A percentile compares a stretch with the other conserved stretches of the same genome.
Evolutionary conservation across 352 stramenopile species (phyloP).

Genomic region (Globisporangium lucens): DNA sequence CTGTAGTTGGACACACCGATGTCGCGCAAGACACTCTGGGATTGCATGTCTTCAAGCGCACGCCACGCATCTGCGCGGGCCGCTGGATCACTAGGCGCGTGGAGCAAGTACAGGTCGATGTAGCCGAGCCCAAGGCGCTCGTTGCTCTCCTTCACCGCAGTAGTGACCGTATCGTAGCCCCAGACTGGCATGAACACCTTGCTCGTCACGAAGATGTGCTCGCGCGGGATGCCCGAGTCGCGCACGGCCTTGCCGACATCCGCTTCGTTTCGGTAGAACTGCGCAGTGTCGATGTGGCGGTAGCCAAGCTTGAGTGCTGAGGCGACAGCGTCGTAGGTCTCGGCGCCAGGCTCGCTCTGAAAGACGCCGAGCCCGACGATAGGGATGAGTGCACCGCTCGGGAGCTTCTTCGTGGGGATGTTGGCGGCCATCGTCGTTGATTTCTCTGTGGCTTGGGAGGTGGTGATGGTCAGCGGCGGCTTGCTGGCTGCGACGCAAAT

Average conservation of each 20-base stretch:
- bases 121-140: slow-evolving; percentile 65
- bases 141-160: slow-evolving; percentile 42
- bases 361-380: slow-evolving; percentile 54
- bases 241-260: slow-evolving; percentile 74
- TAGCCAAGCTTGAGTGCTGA: slow-evolving; percentile 71
- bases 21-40: slow-evolving; percentile 56
- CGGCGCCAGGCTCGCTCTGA: slow-evolving; percentile 38
- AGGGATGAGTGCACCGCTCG: slow-evolving; percentile 44
- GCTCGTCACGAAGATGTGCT: slow-evolving; percentile 83
- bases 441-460: not conserved
- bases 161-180: slow-evolving; percentile 65
- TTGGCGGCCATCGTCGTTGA: not conserved
- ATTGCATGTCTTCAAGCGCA: slow-evolving; percentile 49
- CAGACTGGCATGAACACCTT: slow-evolving; percentile 64
- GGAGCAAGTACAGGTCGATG: slow-evolving; percentile 77
- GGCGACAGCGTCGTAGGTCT: slow-evolving; percentile 54
- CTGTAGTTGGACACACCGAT: slow-evolving; percentile 92
- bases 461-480: not conserved
- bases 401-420: slow-evolving; percentile 33
- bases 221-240: slow-evolving; percentile 67
- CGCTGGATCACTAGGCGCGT: slow-evolving; percentile 45
- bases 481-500: not conserved
- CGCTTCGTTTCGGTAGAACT: slow-evolving; percentile 86
- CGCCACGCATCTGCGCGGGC: slow-evolving; percentile 45
- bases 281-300: slow-evolving; percentile 87